Percentiles rank a stretch among this genome's conserved stretches.
phyloP scores from a whole-genome alignment of 148 eudicot genomes.

The Rhododendron griersonianum region DNA sequence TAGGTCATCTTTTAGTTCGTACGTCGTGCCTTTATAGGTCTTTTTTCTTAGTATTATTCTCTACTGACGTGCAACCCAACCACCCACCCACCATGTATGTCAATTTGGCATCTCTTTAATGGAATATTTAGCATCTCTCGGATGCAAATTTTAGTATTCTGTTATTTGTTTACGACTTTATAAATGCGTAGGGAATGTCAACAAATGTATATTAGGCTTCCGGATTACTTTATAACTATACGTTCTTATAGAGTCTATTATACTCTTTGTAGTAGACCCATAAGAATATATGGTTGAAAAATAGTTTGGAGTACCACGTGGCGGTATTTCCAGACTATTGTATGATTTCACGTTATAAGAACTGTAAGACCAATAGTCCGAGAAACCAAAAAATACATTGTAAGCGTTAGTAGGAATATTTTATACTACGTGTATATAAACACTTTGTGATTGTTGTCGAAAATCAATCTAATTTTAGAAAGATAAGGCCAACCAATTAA shows the following conservation, averaged over 20 bases:
- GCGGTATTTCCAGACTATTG: no score
- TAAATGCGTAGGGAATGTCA: neutral
- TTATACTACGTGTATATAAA: neutral
- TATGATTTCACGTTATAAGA: neutral
- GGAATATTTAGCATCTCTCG: neutral
- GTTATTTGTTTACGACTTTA: neutral
- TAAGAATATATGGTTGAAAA: no score
- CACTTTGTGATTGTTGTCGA: neutral
- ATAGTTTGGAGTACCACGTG: no score
- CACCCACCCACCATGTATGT: neutral
- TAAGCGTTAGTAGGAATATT: neutral
- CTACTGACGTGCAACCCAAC: constrained; percentile 13
- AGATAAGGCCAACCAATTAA: neutral
- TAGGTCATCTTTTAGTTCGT: constrained; percentile 4
- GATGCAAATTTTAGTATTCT: neutral
- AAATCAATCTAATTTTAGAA: neutral
- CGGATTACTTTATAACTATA: no score
- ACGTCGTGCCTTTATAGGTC: constrained; percentile 6
- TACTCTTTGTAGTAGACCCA: no score
- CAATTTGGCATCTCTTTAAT: constrained; percentile 10
- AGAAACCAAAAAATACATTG: neutral
- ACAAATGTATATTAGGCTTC: neutral
- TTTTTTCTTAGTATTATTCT: constrained; percentile 2
- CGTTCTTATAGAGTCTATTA: no score
- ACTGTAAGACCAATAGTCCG: neutral